phyloP scores from a whole-genome alignment of 108 stramenopile species.

The Cyclotella choctawhatcheeana region DNA sequence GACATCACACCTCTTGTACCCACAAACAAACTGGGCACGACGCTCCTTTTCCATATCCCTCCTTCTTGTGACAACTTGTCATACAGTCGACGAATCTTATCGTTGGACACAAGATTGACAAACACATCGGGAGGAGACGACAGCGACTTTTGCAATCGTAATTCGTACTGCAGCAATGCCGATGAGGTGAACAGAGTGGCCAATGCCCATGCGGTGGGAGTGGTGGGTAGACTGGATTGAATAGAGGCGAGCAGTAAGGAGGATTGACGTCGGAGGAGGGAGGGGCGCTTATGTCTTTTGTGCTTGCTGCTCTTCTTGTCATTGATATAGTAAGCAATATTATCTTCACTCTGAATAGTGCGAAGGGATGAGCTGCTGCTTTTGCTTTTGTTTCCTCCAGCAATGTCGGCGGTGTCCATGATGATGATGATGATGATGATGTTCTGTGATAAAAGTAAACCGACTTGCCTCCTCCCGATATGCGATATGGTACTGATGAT shows the following conservation, averaged over 20 bases:
- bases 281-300: not conserved
- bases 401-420: constrained; percentile 1
- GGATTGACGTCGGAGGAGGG: constrained; percentile 32
- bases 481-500: too few species aligned
- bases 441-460: too few species aligned
- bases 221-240: constrained; percentile 58
- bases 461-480: too few species aligned
- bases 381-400: not conserved
- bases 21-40: constrained; percentile 77
- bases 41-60: constrained; percentile 62
- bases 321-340: not conserved
- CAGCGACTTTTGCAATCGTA: constrained; percentile 55
- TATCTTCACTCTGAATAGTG: not conserved
- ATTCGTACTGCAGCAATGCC: constrained; percentile 63
- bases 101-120: constrained; percentile 45
- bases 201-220: constrained; percentile 70
- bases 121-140: constrained; percentile 70
- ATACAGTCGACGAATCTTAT: constrained; percentile 34
- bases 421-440: too few species aligned
- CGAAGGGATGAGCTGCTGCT: not conserved
- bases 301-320: not conserved
- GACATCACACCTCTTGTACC: constrained; percentile 75
- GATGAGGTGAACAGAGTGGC: constrained; percentile 49
- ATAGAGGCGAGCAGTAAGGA: constrained; percentile 22
- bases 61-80: constrained; percentile 33